Base-by-base conservation (phyloP, 371 early-diverging fungal species). In the Fennellomyces sp. region DNA sequence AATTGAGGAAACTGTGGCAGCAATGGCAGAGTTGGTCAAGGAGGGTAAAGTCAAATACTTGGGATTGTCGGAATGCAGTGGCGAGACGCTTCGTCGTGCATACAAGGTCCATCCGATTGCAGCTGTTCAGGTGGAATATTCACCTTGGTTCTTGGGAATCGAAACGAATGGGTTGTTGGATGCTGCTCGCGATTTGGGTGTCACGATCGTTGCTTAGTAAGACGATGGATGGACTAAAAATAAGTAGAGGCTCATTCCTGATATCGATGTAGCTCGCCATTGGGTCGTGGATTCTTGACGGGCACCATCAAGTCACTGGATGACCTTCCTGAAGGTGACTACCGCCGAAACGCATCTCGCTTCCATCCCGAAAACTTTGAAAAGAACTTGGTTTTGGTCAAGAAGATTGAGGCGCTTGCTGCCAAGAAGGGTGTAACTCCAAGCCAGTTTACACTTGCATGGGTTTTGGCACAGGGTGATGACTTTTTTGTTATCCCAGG, bases 61-160 rank as follows among this genome's bases (percentile, higher is more conserved):
- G 27, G 90, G 90, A 0, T 66, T 87, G 4, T 84, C 82, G 7
- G 84, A 87, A 52, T 85, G 83, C 63, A 62, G 63, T 25, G 85
- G 86, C 0, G 75, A 68, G 0, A 66, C 66, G 1, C 60, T 89
- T 23, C 73, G 87, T 26, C 77, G 82, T 3, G 90, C 88, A n/a
- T 70, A 85, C 66, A 75, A 75, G 55, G 70, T 90, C 7, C 88
- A 90, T 64, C 88, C 86, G 13, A 87, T 90, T 31, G 58, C 82
- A 10, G 86, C 88, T 7, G 70, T 84, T 15, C 83, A 89, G 60
- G 61, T 83, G n/a, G 78, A 80, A 57, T 81, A 81, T 65, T 69
- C 72, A 48, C 83, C 82, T 13, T 84, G 82, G 82, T 51, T 70
- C 26, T 70, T 80, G 29, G 77, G 80, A 39, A 82, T 81, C 31